Conservation (phyloP, 371 early-diverging fungal genomes). For the Encephalitozoon hellem region DNA sequence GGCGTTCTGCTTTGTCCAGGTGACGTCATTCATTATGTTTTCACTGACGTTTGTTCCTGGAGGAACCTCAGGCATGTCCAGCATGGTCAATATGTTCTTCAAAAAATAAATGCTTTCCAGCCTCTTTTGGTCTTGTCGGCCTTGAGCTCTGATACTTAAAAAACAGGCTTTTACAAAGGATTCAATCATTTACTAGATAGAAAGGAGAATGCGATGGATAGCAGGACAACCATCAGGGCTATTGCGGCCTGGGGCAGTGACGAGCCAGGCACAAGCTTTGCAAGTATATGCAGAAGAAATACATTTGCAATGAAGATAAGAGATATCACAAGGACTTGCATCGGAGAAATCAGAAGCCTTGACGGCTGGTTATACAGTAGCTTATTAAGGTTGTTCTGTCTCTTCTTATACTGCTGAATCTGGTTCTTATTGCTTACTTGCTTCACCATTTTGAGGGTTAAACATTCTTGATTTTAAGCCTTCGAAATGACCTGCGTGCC, state of each 20-base stretch:
- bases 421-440: background rate
- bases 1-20: slow-evolving; percentile 35
- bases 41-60: slow-evolving; percentile 53
- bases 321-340: slow-evolving; percentile 57
- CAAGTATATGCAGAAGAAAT: slow-evolving; percentile 54
- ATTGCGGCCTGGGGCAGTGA: slow-evolving; percentile 44
- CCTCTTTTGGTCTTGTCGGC: background rate
- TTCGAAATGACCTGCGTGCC: background rate
- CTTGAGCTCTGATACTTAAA: background rate
- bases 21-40: slow-evolving; percentile 49
- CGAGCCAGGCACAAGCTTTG: slow-evolving; percentile 50
- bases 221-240: slow-evolving; percentile 29
- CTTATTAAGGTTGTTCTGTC: slow-evolving; percentile 30
- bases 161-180: background rate
- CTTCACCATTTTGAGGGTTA: slow-evolving; percentile 6
- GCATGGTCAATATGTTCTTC: slow-evolving; percentile 38
- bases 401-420: slow-evolving; percentile 22
- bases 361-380: slow-evolving; percentile 31
- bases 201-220: slow-evolving; percentile 23
- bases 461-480: background rate
- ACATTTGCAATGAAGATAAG: slow-evolving; percentile 57
- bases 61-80: slow-evolving; percentile 45
- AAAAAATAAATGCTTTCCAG: slow-evolving; percentile 27
- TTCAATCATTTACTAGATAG: slow-evolving; percentile 21
- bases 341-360: slow-evolving; percentile 36